Conservation (phyloP, 2,329 filamentous ascomycete genomes). For the Colletotrichum sublineola region DNA sequence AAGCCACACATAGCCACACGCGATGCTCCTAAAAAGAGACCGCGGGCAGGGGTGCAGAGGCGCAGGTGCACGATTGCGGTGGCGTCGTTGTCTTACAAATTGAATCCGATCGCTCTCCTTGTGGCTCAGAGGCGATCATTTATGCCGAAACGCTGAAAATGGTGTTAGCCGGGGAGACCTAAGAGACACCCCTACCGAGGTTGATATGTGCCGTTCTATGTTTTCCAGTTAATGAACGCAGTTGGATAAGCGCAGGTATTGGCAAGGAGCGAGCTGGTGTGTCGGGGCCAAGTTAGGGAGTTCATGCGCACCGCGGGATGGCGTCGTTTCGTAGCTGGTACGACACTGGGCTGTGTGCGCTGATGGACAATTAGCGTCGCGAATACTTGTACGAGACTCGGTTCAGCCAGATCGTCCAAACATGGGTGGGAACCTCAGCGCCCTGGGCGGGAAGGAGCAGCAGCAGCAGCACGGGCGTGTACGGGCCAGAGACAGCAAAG, state of each 20-base stretch:
- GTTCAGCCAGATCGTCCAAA: slow-evolving; percentile 40
- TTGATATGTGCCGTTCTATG: slow-evolving; percentile 25
- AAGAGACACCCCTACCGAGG: neutral
- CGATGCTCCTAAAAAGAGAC: slow-evolving; percentile 18
- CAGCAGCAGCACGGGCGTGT: slow-evolving; percentile 25
- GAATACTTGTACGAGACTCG: slow-evolving; percentile 35
- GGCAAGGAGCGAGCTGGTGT: slow-evolving; percentile 17
- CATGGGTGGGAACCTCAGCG: slow-evolving; percentile 5
- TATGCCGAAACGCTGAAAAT: slow-evolving; percentile 31
- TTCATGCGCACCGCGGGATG: slow-evolving; percentile 33
- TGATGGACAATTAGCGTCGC: slow-evolving; percentile 34
- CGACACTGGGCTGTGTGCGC: slow-evolving; percentile 24
- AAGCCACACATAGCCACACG: slow-evolving; percentile 29
- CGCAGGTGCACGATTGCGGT: slow-evolving; percentile 15
- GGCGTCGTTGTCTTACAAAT: slow-evolving; percentile 31
- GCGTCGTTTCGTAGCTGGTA: slow-evolving; percentile 40
- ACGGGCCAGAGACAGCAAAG: slow-evolving; percentile 4
- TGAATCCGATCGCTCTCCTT: slow-evolving; percentile 23
- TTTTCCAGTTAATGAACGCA: slow-evolving; percentile 14
- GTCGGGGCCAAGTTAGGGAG: slow-evolving; percentile 9
- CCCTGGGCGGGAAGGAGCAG: neutral
- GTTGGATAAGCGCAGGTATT: slow-evolving; percentile 6
- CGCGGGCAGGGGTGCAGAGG: slow-evolving; percentile 16
- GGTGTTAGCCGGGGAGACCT: slow-evolving; percentile 19
- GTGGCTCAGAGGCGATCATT: slow-evolving; percentile 42